phyloP scores from a whole-genome alignment of 257 asterid species.

The Verbena officinalis region DNA sequence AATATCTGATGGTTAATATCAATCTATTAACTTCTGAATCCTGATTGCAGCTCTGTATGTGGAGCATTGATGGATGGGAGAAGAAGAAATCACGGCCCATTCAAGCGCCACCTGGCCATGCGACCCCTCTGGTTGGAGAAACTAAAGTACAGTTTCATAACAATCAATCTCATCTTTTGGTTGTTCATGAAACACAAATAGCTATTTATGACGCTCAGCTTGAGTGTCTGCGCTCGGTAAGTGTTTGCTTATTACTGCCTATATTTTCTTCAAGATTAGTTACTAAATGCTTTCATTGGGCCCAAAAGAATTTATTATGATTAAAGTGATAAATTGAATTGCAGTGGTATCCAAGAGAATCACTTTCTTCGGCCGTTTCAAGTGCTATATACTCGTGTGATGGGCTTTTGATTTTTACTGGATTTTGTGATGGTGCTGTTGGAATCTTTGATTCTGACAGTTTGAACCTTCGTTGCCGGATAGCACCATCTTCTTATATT shows the following conservation, averaged over 20 bases:
- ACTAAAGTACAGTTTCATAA: slow-evolving; percentile 93
- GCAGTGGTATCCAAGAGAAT: slow-evolving; percentile 97
- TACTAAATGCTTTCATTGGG: not conserved
- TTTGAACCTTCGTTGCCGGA: slow-evolving; percentile 78
- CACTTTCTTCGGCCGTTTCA: slow-evolving; percentile 77
- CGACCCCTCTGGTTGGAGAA: slow-evolving; percentile 75
- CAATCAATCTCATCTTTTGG: slow-evolving; percentile 88
- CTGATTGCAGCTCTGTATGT: slow-evolving; percentile 67
- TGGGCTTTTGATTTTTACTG: slow-evolving; percentile 70
- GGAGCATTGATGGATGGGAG: slow-evolving; percentile 98
- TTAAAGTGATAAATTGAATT: slow-evolving; percentile 23
- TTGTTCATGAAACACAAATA: slow-evolving; percentile 91
- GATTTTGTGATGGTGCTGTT: slow-evolving; percentile 91
- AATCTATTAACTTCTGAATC: slow-evolving; percentile 15
- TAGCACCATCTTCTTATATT: slow-evolving; percentile 79
- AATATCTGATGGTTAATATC: not conserved
- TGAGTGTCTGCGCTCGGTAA: slow-evolving; percentile 81
- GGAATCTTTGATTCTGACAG: slow-evolving; percentile 81
- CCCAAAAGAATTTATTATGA: slow-evolving; percentile 11
- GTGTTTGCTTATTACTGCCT: slow-evolving; percentile 34
- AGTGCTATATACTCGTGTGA: slow-evolving; percentile 93
- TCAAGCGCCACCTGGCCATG: slow-evolving; percentile 78
- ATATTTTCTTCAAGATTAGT: not conserved
- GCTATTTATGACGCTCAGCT: slow-evolving; percentile 88
- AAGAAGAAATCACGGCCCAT: slow-evolving; percentile 80